Evolutionary conservation across 345 rosid species (phyloP), one percentile per base, ranked within the genome.

Genomic region (Acer negundo): DNA sequence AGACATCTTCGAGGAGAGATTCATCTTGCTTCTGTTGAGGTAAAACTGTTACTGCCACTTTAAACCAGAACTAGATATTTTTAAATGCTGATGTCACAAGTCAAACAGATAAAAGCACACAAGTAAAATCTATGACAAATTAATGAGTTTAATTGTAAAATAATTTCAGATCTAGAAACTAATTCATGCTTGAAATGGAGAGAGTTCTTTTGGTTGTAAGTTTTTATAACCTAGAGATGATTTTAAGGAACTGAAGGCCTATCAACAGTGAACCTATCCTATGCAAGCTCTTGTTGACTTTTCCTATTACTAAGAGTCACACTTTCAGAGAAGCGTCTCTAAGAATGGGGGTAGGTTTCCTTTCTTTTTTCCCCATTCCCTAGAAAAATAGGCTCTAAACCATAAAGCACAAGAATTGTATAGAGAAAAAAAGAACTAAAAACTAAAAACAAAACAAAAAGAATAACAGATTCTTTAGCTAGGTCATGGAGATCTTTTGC

Each of bases 1-100:
- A 96, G 28, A 91, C 92, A 87, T 96, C 99, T 84, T 96, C 99
- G 73, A 96, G 84, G 65, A 96, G 92, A 77, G 93, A 96, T 77
- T 96, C 97, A 77, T 96, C 97, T 91, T 94, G 98, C 84, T 94
- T 96, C 99, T 96, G 87, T 67, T 62, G 51, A 69, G 64, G 49
- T 70, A 62, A 80, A 80, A 69, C 6, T 61, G 75, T 75, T 76
- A 78, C 51, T 76, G 61, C 75, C 59, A 38, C 78, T 69, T 58
- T 55, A 63, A 44, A 44, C 8, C 35, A 69, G 44, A 51, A 46
- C 47, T 28, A 38, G 46, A 65, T 75, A 58, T 66, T 56, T 62
- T 66, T 44, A 22, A 55, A 65, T 31, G 12, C n/a, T 24, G 10
- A 62, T 56, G 58, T 19, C 64, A 11, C 55, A 68, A 68, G 23